Base-by-base conservation (phyloP, 176 grass and related monocot species). In the Phoenix roebelenii region DNA sequence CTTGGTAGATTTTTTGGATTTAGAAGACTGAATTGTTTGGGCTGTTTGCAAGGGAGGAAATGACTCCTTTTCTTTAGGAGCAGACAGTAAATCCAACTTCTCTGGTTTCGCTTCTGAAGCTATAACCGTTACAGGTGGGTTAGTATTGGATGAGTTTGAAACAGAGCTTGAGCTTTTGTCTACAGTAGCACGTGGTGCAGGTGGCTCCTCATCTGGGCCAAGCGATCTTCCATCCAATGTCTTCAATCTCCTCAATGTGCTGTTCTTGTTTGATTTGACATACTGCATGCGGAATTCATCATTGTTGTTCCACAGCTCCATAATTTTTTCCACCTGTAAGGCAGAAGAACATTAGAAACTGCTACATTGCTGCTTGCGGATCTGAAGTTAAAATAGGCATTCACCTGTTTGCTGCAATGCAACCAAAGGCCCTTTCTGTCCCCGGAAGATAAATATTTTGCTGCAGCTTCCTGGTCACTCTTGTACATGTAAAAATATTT, bases 141-240 rank as follows among this genome's bases (percentile, higher is more conserved):
- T 80, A 29, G 59, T 29, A 59, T 58, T 58, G 54, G 72, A 22
- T 30, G 64, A 23, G 55, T 19, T 60, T 52, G 67, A 70, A 66
- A 76, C 58, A 76, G 49, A 74, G 74, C n/a, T 77, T 15, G 57
- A 68, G 25, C 74, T 80, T 78, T 68, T 89, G 62, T 52, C 74
- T 63, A 63, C 57, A 51, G 77, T 64, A 50, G 25, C 76, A 3
- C 73, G 83, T 57, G 91, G 69, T 65, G 80, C 66, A 28, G 81
- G 92, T 64, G 80, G 87, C 15, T 75, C 75, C 68, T 92, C 88
- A 49, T 89, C 79, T 25, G 85, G 84, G 4, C 81, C 94, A 72
- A 98, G 82, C 57, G 57, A 72, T 81, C 94, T 87, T 57, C 94
- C 94, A 81, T 98, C 94, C 52, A 52, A 52, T 22, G 94, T 89